Evolutionary conservation across 1,284 basidiomycete genomes (phyloP).

Genomic region (Fomitopsis palustris): DNA sequence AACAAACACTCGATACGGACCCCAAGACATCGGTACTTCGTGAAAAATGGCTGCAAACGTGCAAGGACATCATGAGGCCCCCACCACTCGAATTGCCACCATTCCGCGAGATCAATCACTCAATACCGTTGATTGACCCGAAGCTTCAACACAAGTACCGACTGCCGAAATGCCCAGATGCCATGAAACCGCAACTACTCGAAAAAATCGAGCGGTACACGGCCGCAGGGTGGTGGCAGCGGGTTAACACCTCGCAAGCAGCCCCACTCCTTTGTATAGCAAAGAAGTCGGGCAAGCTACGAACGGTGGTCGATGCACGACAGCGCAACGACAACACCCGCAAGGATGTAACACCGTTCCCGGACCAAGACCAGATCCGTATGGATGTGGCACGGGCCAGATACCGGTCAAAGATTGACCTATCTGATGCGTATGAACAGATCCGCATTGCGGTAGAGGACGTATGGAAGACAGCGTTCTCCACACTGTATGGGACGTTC

Average conservation of each 20-base stretch:
- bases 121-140: constrained; percentile 24
- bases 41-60: background rate
- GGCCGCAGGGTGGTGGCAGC: too few relatives aligned
- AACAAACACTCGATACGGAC: too few relatives aligned
- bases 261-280: too few relatives aligned
- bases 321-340: constrained; percentile 27
- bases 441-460: constrained; percentile 6
- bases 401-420: too few relatives aligned
- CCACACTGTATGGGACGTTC: too few relatives aligned
- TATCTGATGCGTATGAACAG: constrained; percentile 28
- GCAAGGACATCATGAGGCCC: background rate
- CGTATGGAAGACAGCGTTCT: constrained; percentile 5
- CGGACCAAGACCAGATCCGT: too few relatives aligned
- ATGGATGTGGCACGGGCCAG: too few relatives aligned
- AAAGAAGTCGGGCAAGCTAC: too few relatives aligned
- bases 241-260: too few relatives aligned
- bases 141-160: constrained; percentile 19
- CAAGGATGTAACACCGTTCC: constrained; percentile 27
- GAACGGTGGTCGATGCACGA: constrained; percentile 14
- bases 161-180: constrained; percentile 21
- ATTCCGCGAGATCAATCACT: constrained; percentile 21
- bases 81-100: constrained; percentile 12
- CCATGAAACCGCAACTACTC: constrained; percentile 9
- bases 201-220: constrained; percentile 24
- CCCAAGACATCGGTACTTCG: background rate